Percentiles rank a stretch among this genome's conserved stretches.
These are phyloP conservation scores for Sclerotinia nivalis DNA, from an alignment of 2,329 filamentous ascomycete species.

Conservation along the genomic window DNA sequence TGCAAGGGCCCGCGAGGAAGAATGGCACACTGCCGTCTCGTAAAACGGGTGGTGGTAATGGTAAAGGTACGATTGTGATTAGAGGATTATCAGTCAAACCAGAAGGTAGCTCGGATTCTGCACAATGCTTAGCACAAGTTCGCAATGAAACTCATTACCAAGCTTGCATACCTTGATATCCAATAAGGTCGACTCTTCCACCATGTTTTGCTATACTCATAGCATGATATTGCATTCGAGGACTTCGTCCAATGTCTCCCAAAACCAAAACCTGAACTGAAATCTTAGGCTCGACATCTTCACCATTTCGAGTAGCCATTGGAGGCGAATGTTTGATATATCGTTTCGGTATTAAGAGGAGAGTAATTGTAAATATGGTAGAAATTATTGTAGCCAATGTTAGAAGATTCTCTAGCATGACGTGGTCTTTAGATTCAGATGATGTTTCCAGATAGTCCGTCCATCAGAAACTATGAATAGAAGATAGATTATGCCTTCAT, in stretches of 20 bases:
- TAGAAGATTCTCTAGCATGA: slow-evolving; percentile 39
- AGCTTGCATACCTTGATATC: slow-evolving; percentile 68
- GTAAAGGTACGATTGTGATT: slow-evolving; percentile 71
- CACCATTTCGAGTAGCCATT: slow-evolving; percentile 32
- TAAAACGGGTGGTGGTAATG: slow-evolving; percentile 65
- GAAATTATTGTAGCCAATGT: slow-evolving; percentile 39
- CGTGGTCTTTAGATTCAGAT: slow-evolving; percentile 21
- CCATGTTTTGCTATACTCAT: slow-evolving; percentile 85
- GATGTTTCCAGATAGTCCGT: not conserved
- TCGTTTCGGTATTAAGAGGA: slow-evolving; percentile 43
- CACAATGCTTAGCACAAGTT: slow-evolving; percentile 22
- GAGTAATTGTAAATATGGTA: slow-evolving; percentile 38
- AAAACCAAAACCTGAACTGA: slow-evolving; percentile 84
- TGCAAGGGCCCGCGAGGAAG: slow-evolving; percentile 74
- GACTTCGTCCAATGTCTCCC: slow-evolving; percentile 92
- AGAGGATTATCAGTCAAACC: slow-evolving; percentile 68
- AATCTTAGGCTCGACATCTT: slow-evolving; percentile 43
- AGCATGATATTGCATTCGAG: slow-evolving; percentile 98
- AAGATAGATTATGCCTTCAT: slow-evolving; percentile 12
- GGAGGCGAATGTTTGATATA: slow-evolving; percentile 44
- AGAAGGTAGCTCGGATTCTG: slow-evolving; percentile 79
- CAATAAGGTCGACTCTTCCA: slow-evolving; percentile 78
- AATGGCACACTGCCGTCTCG: slow-evolving; percentile 73
- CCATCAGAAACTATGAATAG: slow-evolving; percentile 11
- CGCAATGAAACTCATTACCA: not conserved